These are phyloP conservation scores for Penicillium chermesinum DNA, from an alignment of 495 filamentous ascomycete species.

Conservation along the genomic window DNA sequence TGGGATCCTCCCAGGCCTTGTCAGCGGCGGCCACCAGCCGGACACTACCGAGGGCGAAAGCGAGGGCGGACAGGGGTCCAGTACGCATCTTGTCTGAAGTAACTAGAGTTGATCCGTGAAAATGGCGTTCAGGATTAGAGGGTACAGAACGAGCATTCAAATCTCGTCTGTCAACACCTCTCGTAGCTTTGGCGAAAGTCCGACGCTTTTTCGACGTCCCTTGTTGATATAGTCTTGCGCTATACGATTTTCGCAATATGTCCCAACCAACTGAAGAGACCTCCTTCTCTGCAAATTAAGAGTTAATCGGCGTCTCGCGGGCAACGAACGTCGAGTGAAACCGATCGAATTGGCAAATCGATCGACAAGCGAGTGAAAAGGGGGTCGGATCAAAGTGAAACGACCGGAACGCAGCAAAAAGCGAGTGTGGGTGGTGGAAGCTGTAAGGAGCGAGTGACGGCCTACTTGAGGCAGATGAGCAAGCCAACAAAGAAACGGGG, in stretches of 20 bases:
- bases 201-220: neutral
- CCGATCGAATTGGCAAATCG: slow-evolving; percentile 13
- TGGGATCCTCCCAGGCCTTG: slow-evolving; percentile 18
- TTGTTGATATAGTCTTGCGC: neutral
- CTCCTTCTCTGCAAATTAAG: slow-evolving; percentile 4
- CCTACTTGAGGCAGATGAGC: slow-evolving; percentile 18
- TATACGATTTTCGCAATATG: slow-evolving; percentile 15
- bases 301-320: slow-evolving; percentile 17
- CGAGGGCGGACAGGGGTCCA: slow-evolving; percentile 24
- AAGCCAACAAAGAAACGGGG: slow-evolving; percentile 22
- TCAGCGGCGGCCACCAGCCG: slow-evolving; percentile 26
- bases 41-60: slow-evolving; percentile 34
- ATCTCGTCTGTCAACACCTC: slow-evolving; percentile 24
- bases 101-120: slow-evolving; percentile 1
- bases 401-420: slow-evolving; percentile 21
- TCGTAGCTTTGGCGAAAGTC: slow-evolving; percentile 3
- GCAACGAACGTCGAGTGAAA: slow-evolving; percentile 25
- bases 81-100: slow-evolving; percentile 26
- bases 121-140: slow-evolving; percentile 11
- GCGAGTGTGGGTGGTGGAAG: slow-evolving; percentile 29
- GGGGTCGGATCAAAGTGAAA: slow-evolving; percentile 24
- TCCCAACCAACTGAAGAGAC: slow-evolving; percentile 12
- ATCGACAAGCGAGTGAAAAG: slow-evolving; percentile 31
- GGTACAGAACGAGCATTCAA: slow-evolving; percentile 19
- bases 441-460: slow-evolving; percentile 41